Evolutionary conservation across 768 basidiomycete species (phyloP).

Genomic region (Steccherinum ochraceum): DNA sequence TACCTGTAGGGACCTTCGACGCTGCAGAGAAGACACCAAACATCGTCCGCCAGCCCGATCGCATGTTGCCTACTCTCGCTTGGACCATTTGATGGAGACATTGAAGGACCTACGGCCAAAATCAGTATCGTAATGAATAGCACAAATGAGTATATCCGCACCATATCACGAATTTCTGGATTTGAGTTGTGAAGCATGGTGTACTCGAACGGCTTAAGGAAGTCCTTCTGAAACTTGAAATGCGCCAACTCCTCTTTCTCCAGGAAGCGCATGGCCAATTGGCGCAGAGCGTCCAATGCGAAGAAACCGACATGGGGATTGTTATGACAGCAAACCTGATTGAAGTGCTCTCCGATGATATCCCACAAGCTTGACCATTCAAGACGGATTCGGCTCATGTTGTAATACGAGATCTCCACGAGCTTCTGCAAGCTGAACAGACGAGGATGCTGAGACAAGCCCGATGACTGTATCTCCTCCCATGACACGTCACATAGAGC

Average conservation of each 20-base stretch:
- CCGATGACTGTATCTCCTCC: slow-evolving; percentile 99
- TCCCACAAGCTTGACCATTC: slow-evolving; percentile 99
- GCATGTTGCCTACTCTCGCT: slow-evolving; percentile 87
- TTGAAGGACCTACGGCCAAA: slow-evolving; percentile 72
- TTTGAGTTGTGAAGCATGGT: slow-evolving; percentile 97
- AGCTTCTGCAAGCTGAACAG: slow-evolving; percentile 97
- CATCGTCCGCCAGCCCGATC: slow-evolving; percentile 99
- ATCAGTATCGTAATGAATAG: background rate
- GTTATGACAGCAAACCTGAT: slow-evolving; percentile 97
- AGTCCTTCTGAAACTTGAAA: slow-evolving; percentile 99
- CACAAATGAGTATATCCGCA: slow-evolving; percentile 21
- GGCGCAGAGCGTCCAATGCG: slow-evolving; percentile 91
- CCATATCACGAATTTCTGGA: slow-evolving; percentile 95
- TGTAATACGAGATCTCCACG: slow-evolving; percentile 99
- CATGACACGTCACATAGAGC: slow-evolving; percentile 96
- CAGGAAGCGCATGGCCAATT: slow-evolving; percentile 96
- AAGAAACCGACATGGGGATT: slow-evolving; percentile 97
- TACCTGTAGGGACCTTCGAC: slow-evolving; percentile 85
- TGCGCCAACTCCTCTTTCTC: slow-evolving; percentile 98
- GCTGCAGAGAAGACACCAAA: slow-evolving; percentile 98
- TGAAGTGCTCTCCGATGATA: slow-evolving; percentile 97
- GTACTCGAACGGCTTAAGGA: slow-evolving; percentile 95
- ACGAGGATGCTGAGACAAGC: slow-evolving; percentile 87
- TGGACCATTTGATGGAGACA: slow-evolving; percentile 99
- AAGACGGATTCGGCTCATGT: slow-evolving; percentile 95